Evolutionary conservation across 2,329 filamentous ascomycete genomes (phyloP).

Genomic region (Alternaria angustiovoidea): DNA sequence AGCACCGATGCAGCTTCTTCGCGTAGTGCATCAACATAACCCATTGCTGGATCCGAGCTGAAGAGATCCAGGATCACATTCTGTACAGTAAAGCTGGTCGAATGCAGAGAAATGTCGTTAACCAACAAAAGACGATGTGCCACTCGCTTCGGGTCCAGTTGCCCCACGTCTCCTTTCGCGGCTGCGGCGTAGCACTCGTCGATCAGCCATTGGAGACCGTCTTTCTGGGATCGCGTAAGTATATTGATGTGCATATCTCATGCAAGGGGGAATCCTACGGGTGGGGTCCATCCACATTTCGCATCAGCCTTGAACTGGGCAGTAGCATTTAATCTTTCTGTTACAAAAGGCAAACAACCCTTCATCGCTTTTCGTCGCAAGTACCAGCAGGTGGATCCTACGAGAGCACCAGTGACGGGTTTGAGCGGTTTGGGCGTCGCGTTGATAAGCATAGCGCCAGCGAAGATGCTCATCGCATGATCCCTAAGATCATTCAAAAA

Average conservation of each 20-base stretch:
- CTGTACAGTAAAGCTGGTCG: constrained; percentile 24
- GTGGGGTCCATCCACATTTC: constrained; percentile 20
- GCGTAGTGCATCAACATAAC: constrained; percentile 21
- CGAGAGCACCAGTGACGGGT: constrained; percentile 18
- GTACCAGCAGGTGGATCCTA: constrained; percentile 20
- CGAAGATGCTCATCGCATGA: constrained; percentile 24
- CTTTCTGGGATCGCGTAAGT: constrained; percentile 18
- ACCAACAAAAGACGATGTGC: constrained; percentile 25
- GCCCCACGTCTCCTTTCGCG: constrained; percentile 16
- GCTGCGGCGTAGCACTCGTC: constrained; percentile 22
- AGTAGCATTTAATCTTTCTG: constrained; percentile 22
- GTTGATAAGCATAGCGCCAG: constrained; percentile 25
- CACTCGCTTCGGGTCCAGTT: constrained; percentile 23
- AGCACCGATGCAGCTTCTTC: constrained; percentile 20
- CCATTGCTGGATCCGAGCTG: constrained; percentile 19
- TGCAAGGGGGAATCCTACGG: constrained; percentile 7
- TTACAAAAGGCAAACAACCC: constrained; percentile 23
- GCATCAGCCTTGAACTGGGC: constrained; percentile 20
- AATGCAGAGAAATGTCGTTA: constrained; percentile 25
- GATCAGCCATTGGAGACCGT: constrained; percentile 28
- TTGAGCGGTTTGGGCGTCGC: constrained; percentile 21
- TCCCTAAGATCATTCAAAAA: constrained; percentile 22
- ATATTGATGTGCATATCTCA: not conserved
- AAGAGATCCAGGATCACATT: constrained; percentile 26
- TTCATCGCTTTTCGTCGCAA: constrained; percentile 18